Evolutionary conservation across 805 yeast genomes (phyloP), one percentile per base, ranked within the genome.

Genomic region (Ogataea nonfermentans): DNA sequence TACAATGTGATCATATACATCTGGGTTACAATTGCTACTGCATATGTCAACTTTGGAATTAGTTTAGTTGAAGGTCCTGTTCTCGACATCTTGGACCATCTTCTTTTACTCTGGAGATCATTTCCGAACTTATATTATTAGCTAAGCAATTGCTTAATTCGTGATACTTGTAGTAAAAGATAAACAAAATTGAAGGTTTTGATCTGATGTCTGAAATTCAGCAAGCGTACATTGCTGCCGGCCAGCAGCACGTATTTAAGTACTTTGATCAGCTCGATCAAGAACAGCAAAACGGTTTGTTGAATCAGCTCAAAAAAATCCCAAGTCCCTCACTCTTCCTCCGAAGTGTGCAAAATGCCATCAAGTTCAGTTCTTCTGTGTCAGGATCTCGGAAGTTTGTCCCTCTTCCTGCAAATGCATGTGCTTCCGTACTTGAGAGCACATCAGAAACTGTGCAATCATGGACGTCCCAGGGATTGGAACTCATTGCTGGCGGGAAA

Each of bases 401-500:
- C 57, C 66, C 84, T 49, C 64, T 82, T 17, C 88, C 90, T 0
- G 56, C 59, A 6, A 56, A 74, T 1, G 79, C 81, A 1, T 73
- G 76, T 20, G 68, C 73, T 15, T 65, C 83, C 11, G 74, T 76
- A 20, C 51, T 70, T 25, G 59, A 52, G 10, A 54, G 61, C 29
- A 56, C 58, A 2, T 44, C 62, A 3, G 62, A 57, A 9, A 52
- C 59, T 7, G 46, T 59, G 19, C 44, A 56, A 6, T 42, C 44
- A 8, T 63, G 73, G 55, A 47, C 61, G 29, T 48, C 46, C 4
- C 29, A 52, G 10, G 99, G 99, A 10, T 61, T 81, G 12, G 67
- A 77, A 17, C 84, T 91, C 22, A 81, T 93, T 38, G 62, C 76
- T 12, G 61, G 68, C 10, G 82, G 82, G 48, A 77, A 84, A 55